Evolutionary conservation across 495 filamentous ascomycete genomes (phyloP), one percentile per base, ranked within the genome.

Genomic region (Thermothielavioides terrestris): DNA sequence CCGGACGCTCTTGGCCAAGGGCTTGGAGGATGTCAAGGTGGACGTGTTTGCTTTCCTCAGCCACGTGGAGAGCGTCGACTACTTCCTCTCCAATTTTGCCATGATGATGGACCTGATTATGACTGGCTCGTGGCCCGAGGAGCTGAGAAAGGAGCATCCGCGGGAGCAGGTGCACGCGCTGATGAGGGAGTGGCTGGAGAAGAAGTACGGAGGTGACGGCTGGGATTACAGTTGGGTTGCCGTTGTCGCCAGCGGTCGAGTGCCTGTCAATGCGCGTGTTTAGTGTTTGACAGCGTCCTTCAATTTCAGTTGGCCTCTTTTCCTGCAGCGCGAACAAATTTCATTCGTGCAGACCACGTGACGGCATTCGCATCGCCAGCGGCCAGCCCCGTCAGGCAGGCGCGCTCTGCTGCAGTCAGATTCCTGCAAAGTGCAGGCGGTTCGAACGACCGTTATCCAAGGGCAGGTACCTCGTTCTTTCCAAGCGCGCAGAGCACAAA

Each of bases 51-150:
- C 59, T 12, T 57, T 63, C 11, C 22, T 59, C 8, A 55, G 54
- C 15, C 58, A 18, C 0, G 56, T 68, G 4, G 54, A 67, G n/a
- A 55, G 54, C 22, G 55, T 64, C 5, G 61, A 60, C 10, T 46
- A 60, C 37, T 71, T 62, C 39, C 36, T 72, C 5, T 7, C 35
- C 8, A 54, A 30, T n/a, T 66, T 59, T 26, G 44, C 25, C 9
- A 65, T 65, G 62, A 70, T 70, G 58, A 54, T 66, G 27, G 61
- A 67, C 12, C 69, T 62, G 64, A 49, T 70, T 42, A 56, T 68
- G 45, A 55, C 52, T 27, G 49, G 48, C 17, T 53, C 42, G 28
- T 72, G 70, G 70, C 63, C 54, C 20, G 70, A 69, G 50, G 69
- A 72, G 50, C 46, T 58, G 49, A 58, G 61, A 46, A 54, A 46